Percentiles rank a stretch among this genome's conserved stretches.
phyloP scores from a whole-genome alignment of 75 land plant species.

The Picea glauca region DNA sequence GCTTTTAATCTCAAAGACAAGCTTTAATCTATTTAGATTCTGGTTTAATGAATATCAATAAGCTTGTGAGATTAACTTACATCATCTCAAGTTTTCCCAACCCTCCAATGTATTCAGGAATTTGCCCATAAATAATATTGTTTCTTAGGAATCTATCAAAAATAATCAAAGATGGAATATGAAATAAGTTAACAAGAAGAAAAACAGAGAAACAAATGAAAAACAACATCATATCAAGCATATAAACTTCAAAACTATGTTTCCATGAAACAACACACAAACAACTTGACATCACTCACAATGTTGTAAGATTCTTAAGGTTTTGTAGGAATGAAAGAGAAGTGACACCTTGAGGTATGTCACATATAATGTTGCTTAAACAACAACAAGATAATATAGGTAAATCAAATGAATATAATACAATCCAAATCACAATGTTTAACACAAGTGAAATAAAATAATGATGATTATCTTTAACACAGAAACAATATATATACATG shows the following conservation, averaged over 20 bases:
- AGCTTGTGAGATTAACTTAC: too few species aligned
- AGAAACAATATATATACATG: neutral
- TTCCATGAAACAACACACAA: neutral
- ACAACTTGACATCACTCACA: neutral
- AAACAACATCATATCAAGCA: neutral
- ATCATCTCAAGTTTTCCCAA: too few species aligned
- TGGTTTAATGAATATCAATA: too few species aligned
- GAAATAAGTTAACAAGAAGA: neutral
- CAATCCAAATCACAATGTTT: neutral
- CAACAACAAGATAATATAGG: neutral
- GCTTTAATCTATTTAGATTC: too few species aligned
- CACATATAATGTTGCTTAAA: neutral
- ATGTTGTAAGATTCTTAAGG: neutral
- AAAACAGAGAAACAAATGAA: too few species aligned
- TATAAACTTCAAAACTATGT: neutral
- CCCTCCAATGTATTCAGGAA: too few species aligned
- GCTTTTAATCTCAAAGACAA: too few species aligned
- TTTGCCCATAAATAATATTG: constrained; percentile 31
- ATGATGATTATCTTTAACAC: neutral
- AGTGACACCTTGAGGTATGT: neutral
- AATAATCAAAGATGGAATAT: neutral
- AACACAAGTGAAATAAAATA: neutral
- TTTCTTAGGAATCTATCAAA: constrained; percentile 35
- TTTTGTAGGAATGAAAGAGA: neutral
- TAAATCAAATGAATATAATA: neutral